These are phyloP conservation scores for Herpetomonas samuelpessoai DNA, from an alignment of 208 protist species.

Conservation along the genomic window DNA sequence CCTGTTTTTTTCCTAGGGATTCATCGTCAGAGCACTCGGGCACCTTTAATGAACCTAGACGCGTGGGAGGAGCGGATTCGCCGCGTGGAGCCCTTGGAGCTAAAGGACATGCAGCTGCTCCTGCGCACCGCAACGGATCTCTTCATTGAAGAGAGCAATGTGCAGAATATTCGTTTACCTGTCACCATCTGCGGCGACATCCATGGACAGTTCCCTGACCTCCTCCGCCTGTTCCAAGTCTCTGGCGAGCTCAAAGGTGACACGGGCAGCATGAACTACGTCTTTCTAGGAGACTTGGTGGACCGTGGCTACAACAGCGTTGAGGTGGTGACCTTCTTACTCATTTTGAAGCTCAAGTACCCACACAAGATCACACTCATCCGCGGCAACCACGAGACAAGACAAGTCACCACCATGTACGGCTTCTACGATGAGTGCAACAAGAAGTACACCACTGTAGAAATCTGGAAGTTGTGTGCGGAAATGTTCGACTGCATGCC, in stretches of 20 bases:
- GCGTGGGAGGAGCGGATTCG: slow-evolving; percentile 63
- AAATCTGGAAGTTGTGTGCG: slow-evolving; percentile 98
- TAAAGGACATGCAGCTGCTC: slow-evolving; percentile 71
- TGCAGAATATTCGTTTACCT: slow-evolving; percentile 91
- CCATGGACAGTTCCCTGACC: slow-evolving; percentile 98
- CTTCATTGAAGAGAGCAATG: slow-evolving; percentile 93
- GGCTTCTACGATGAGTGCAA: slow-evolving; percentile 93
- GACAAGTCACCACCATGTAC: slow-evolving; percentile 84
- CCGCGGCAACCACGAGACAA: slow-evolving; percentile 92
- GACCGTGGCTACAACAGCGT: slow-evolving; percentile 95
- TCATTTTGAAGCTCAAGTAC: slow-evolving; percentile 92
- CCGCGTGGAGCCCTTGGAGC: slow-evolving; percentile 44
- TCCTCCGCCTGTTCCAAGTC: slow-evolving; percentile 95
- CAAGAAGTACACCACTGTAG: slow-evolving; percentile 82
- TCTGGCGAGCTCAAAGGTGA: slow-evolving; percentile 80
- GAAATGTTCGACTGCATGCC: slow-evolving; percentile 99
- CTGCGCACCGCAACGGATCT: slow-evolving; percentile 64
- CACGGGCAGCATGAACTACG: slow-evolving; percentile 70
- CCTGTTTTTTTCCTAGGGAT: too few species aligned
- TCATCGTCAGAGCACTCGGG: too few species aligned
- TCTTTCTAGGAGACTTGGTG: slow-evolving; percentile 96
- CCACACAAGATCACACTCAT: slow-evolving; percentile 83
- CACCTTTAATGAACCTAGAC: slow-evolving; percentile 78
- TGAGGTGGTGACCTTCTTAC: slow-evolving; percentile 91
- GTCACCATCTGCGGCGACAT: slow-evolving; percentile 99